phyloP scores from a whole-genome alignment of 108 stramenopile species.

The Ochromonas danica region DNA sequence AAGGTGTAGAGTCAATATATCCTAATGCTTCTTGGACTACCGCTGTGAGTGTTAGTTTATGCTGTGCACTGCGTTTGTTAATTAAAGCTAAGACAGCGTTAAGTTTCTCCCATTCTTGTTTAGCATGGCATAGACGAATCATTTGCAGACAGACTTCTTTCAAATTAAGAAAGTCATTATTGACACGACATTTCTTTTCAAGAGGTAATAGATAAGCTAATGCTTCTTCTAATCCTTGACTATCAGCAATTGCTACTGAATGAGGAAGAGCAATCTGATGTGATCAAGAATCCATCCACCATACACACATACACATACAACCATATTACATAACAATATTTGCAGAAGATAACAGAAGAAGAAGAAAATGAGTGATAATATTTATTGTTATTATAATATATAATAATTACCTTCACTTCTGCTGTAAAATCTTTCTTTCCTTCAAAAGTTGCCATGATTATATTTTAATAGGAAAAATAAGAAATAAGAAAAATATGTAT shows the following conservation, averaged over 20 bases:
- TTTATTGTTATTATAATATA: too few species aligned
- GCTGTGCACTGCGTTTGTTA: slow-evolving; percentile 57
- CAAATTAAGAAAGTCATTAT: slow-evolving; percentile 53
- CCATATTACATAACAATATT: too few species aligned
- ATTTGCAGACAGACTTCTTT: slow-evolving; percentile 55
- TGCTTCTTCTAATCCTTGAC: slow-evolving; percentile 35
- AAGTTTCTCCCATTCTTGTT: slow-evolving; percentile 57
- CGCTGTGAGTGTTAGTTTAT: slow-evolving; percentile 47
- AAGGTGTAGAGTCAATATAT: slow-evolving; percentile 52
- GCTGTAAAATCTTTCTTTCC: not conserved
- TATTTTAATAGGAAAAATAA: too few species aligned
- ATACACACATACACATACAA: too few species aligned
- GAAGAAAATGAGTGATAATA: too few species aligned
- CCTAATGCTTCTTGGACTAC: slow-evolving; percentile 49
- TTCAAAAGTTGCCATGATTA: not conserved
- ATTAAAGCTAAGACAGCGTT: slow-evolving; percentile 56
- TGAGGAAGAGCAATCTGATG: not conserved
- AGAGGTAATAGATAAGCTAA: slow-evolving; percentile 18
- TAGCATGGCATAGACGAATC: slow-evolving; percentile 47
- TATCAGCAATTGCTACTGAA: not conserved
- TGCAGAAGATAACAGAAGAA: too few species aligned
- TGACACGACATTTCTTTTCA: slow-evolving; percentile 57
- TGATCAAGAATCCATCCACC: too few species aligned
- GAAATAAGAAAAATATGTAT: too few species aligned
- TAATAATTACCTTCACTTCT: not conserved